Conservation (phyloP, 1,284 basidiomycete genomes). For the Sanghuangporus sanghuang region DNA sequence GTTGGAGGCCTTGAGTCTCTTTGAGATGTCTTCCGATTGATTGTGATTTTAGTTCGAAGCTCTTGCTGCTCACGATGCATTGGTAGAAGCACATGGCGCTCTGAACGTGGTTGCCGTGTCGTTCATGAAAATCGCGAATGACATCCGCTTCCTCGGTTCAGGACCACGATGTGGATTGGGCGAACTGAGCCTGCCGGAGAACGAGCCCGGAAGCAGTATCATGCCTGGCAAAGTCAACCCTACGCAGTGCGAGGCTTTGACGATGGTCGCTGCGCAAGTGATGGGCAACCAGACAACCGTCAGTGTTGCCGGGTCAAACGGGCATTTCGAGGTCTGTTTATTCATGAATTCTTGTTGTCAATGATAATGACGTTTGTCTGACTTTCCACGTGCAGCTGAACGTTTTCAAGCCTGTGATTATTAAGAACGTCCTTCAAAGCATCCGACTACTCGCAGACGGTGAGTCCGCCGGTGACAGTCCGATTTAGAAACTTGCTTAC, state of each 20-base stretch:
- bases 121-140: constrained; percentile 99
- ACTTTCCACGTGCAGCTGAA: constrained; percentile 59
- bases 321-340: constrained; percentile 85
- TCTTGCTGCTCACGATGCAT: constrained; percentile 93
- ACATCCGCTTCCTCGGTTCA: constrained; percentile 96
- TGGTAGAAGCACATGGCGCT: constrained; percentile 96
- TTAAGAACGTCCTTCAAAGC: constrained; percentile 96
- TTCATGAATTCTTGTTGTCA: constrained; percentile 15
- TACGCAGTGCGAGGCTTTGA: constrained; percentile 97
- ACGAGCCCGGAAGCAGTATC: constrained; percentile 98
- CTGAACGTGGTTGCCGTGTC: constrained; percentile 94
- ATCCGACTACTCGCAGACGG: constrained; percentile 94
- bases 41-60: constrained; percentile 79
- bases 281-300: constrained; percentile 98
- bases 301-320: constrained; percentile 89
- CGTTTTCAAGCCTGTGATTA: constrained; percentile 99
- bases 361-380: constrained; percentile 17
- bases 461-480: constrained; percentile 25
- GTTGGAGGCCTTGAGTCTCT: constrained; percentile 30
- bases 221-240: constrained; percentile 99
- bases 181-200: constrained; percentile 93
- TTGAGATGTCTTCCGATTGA: constrained; percentile 10
- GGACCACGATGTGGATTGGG: constrained; percentile 97
- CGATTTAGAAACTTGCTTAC: neutral
- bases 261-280: constrained; percentile 98